These are phyloP conservation scores for Auriculariales sp. DNA, from an alignment of 768 basidiomycete genomes.

Conservation along the genomic window DNA sequence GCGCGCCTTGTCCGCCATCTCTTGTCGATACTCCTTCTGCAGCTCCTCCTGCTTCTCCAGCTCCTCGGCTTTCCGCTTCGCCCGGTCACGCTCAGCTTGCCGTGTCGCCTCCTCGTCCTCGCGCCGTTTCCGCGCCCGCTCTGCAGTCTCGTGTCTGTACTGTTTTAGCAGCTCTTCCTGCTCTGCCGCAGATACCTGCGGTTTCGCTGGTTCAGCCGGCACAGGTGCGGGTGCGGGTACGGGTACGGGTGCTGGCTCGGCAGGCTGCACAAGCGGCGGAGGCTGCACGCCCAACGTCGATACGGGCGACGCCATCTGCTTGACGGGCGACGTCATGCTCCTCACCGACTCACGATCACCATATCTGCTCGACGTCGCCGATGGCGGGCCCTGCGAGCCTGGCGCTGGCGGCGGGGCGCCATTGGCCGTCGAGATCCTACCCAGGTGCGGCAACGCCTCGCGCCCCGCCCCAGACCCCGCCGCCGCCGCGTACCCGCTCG, in stretches of 20 bases:
- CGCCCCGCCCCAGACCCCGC: not conserved
- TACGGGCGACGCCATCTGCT: not conserved
- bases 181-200: conserved; percentile 5
- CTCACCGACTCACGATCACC: not conserved
- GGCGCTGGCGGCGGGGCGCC: not conserved
- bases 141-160: conserved; percentile 70
- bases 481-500: not conserved
- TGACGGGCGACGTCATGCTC: not conserved
- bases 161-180: conserved; percentile 14
- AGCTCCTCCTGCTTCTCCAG: conserved; percentile 15
- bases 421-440: not conserved
- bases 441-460: not conserved
- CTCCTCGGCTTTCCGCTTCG: conserved; percentile 46
- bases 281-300: too few species aligned
- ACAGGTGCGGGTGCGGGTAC: conserved; percentile 14
- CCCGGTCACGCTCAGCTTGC: conserved; percentile 66
- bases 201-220: conserved; percentile 31
- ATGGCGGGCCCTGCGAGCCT: too few species aligned
- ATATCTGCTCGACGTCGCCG: not conserved
- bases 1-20: conserved; percentile 69
- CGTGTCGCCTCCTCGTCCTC: conserved; percentile 76
- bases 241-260: too few species aligned
- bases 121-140: conserved; percentile 63
- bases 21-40: conserved; percentile 43
- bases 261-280: too few species aligned